Conservation (phyloP, 1,284 basidiomycete genomes). For the Kwoniella shivajii region DNA sequence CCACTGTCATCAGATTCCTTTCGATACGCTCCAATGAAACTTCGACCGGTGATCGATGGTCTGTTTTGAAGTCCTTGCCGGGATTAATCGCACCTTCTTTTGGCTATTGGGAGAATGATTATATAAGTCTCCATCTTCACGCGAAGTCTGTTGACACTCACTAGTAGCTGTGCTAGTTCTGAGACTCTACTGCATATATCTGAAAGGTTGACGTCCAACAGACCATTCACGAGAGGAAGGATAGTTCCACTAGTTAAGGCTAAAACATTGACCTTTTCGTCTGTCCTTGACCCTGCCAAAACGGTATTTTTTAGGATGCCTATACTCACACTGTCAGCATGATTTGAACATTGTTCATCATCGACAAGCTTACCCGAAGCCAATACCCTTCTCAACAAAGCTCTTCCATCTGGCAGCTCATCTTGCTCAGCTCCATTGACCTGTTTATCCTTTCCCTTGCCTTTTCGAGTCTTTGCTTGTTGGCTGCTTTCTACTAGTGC, state of each 20-base stretch:
- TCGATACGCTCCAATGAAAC: constrained; percentile 74
- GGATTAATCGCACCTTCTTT: constrained; percentile 24
- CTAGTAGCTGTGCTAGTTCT: constrained; percentile 62
- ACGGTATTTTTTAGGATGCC: constrained; percentile 76
- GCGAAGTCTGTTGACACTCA: constrained; percentile 38
- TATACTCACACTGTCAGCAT: too few relatives aligned
- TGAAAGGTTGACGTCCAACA: constrained; percentile 66
- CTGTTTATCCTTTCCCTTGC: constrained; percentile 32
- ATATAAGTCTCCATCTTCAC: background rate
- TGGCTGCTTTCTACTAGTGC: constrained; percentile 29
- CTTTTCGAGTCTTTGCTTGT: constrained; percentile 58
- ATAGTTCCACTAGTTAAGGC: constrained; percentile 63
- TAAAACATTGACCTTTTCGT: constrained; percentile 60
- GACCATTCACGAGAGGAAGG: constrained; percentile 69
- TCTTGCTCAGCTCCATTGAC: constrained; percentile 20
- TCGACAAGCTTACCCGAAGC: constrained; percentile 75
- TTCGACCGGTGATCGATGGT: constrained; percentile 71
- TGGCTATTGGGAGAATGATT: constrained; percentile 15
- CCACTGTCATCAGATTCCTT: constrained; percentile 68
- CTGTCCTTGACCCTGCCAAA: constrained; percentile 63
- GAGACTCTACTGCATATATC: constrained; percentile 62
- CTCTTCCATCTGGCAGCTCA: constrained; percentile 42
- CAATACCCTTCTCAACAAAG: constrained; percentile 65
- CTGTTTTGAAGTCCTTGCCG: constrained; percentile 48
- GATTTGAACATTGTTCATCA: too few relatives aligned